Evolutionary conservation across 768 basidiomycete genomes (phyloP), one percentile per base, ranked within the genome.

Genomic region (Boletellus sp.): DNA sequence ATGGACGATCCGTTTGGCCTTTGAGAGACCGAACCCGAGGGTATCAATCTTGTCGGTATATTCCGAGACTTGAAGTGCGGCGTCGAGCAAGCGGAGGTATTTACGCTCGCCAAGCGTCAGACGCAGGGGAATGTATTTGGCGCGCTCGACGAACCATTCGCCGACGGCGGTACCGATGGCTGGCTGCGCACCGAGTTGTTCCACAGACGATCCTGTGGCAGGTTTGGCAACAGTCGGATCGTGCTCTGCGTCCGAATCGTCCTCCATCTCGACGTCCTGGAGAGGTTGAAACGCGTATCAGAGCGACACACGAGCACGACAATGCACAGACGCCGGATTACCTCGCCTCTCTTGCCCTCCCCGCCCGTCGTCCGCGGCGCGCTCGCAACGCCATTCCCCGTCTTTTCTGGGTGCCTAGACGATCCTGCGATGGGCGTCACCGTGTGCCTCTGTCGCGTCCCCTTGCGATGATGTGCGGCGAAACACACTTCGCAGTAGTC

Each of bases 1-100:
- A 47, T 85, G 78, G 3, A 93, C 90, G 38, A 92, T 90, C 8
- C 90, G 81, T 63, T 90, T 90, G n/a, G 89, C 79, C 64, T 91
- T 93, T 24, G 85, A 86, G 28, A 87, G 70, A 6, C 85, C 81
- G 52, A 83, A 91, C 2, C 85, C 81, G 35, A 91, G 69, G 42
- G 85, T 89, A 70, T 93, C 90, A 28, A 92, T 88, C 64, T 90
- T 90, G 74, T 93, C 90, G 37, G 90, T 93, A 63, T 92, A 92
- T 64, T 93, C 90, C 15, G 86, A 89, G 33, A 90, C 89, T 42
- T 80, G 79, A 35, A 93, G 78, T 3, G 90, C 90, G 9, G 90
- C 90, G 51, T 93, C 90, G 42, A 93, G 75, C 5, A 93, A 78
- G 23, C 90, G 86, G 48, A 93, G 84, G 65, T 76, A 88, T 67